A percentile compares a stretch with the other conserved stretches of the same genome.
Evolutionary conservation across 176 grass and related monocot genomes (phyloP).

Genomic region (Poa pratensis): DNA sequence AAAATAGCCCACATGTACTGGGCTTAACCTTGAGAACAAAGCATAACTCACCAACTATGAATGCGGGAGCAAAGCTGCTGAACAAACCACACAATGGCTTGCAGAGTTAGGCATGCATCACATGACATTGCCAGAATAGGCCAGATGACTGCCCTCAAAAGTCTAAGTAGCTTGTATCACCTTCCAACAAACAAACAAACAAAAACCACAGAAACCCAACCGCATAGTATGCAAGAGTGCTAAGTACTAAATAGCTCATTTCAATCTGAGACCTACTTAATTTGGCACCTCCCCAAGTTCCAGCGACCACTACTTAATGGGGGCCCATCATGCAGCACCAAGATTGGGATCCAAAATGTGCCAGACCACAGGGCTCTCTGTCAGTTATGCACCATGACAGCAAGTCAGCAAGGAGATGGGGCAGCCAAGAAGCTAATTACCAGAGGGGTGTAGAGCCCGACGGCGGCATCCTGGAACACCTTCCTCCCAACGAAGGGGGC

Average conservation of each 20-base stretch:
- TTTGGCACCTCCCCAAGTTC: slow-evolving; percentile 39
- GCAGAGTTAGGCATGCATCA: slow-evolving; percentile 20
- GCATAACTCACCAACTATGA: slow-evolving; percentile 32
- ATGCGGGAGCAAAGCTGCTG: slow-evolving; percentile 16
- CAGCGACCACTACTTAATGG: slow-evolving; percentile 38
- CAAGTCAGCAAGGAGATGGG: background rate
- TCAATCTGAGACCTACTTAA: slow-evolving; percentile 34
- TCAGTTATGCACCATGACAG: slow-evolving; percentile 4
- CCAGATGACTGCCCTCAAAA: slow-evolving; percentile 19
- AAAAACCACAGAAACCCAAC: slow-evolving; percentile 17
- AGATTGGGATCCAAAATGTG: slow-evolving; percentile 46
- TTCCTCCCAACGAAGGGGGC: slow-evolving; percentile 90
- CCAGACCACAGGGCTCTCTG: slow-evolving; percentile 34
- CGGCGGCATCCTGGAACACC: slow-evolving; percentile 67
- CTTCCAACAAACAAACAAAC: slow-evolving; percentile 41
- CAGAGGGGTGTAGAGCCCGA: slow-evolving; percentile 92
- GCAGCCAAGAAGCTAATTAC: slow-evolving; percentile 48
- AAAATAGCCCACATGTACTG: background rate
- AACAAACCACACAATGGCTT: slow-evolving; percentile 28
- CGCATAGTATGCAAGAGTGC: background rate
- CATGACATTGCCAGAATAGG: slow-evolving; percentile 37
- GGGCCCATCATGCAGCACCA: slow-evolving; percentile 36
- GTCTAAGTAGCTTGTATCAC: background rate
- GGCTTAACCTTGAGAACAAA: slow-evolving; percentile 13
- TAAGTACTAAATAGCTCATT: slow-evolving; percentile 24